phyloP scores from a whole-genome alignment of 2,329 filamentous ascomycete species.

The Ramularia collo-cygni region DNA sequence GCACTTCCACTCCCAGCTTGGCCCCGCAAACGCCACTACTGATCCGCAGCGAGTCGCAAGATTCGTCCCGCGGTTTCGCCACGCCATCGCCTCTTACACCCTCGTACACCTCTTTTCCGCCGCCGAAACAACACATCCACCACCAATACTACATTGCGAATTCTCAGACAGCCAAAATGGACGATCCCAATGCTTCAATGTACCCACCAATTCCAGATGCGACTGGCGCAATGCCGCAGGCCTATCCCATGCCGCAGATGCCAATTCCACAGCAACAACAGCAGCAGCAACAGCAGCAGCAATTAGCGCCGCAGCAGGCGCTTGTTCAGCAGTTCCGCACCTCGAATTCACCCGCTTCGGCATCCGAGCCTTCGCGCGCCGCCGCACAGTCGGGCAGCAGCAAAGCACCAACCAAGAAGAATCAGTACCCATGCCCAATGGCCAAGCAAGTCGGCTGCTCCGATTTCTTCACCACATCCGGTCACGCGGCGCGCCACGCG shows the following conservation, averaged over 20 bases:
- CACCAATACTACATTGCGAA: constrained; percentile 14
- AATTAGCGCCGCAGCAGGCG: constrained; percentile 7
- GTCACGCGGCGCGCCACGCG: constrained; percentile 76
- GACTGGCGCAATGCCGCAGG: constrained; percentile 24
- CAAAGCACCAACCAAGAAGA: constrained; percentile 48
- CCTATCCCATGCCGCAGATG: constrained; percentile 27
- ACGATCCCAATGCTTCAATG: constrained; percentile 28
- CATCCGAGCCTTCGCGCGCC: constrained; percentile 41
- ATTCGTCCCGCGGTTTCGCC: constrained; percentile 35
- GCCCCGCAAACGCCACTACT: constrained; percentile 42
- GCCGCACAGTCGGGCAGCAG: constrained; percentile 37
- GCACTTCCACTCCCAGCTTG: constrained; percentile 38
- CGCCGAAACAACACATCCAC: constrained; percentile 18
- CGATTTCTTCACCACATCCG: constrained; percentile 77
- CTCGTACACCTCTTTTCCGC: constrained; percentile 28
- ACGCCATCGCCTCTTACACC: constrained; percentile 44
- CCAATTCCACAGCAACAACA: constrained; percentile 14
- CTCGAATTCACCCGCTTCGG: constrained; percentile 48
- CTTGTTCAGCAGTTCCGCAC: constrained; percentile 4
- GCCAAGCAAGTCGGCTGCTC: constrained; percentile 64
- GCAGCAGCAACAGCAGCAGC: constrained; percentile 6
- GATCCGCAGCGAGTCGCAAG: constrained; percentile 41
- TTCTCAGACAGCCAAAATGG: constrained; percentile 26
- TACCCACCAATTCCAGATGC: constrained; percentile 33
- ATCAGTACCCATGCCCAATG: constrained; percentile 67